Evolutionary conservation across 164 flowering plant genomes (phyloP).

Genomic region (Nymphaea colorata): DNA sequence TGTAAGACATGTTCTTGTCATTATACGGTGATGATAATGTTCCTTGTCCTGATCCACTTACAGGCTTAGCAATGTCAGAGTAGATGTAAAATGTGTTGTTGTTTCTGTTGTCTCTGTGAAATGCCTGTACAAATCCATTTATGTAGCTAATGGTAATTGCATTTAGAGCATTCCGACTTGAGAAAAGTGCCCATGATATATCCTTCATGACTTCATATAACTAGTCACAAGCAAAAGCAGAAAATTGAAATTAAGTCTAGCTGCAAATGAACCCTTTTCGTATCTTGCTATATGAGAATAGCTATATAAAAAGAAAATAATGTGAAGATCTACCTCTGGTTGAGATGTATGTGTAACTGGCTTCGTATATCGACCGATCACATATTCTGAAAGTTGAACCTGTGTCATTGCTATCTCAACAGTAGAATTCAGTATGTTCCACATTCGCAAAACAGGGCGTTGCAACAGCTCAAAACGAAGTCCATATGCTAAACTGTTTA

Average conservation of each 20-base stretch:
- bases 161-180: constrained; percentile 77
- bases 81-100: constrained; percentile 84
- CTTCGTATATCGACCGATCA: constrained; percentile 43
- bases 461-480: constrained; percentile 91
- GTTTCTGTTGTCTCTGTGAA: constrained; percentile 82
- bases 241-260: background rate
- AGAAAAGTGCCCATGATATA: constrained; percentile 88
- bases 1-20: constrained; percentile 47
- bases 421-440: constrained; percentile 89
- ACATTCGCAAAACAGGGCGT: constrained; percentile 83
- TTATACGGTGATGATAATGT: constrained; percentile 28
- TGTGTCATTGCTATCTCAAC: constrained; percentile 82
- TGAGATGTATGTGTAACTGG: constrained; percentile 47
- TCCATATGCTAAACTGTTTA: constrained; percentile 74
- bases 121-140: constrained; percentile 95
- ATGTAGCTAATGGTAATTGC: constrained; percentile 77
- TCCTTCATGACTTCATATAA: constrained; percentile 73
- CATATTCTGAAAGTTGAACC: constrained; percentile 85
- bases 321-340: constrained; percentile 49
- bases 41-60: constrained; percentile 13
- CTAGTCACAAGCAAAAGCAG: constrained; percentile 26
- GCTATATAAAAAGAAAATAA: background rate
- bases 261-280: background rate
- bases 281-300: background rate
- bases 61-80: constrained; percentile 50